Percentiles rank a stretch among this genome's conserved stretches.
phyloP scores from a whole-genome alignment of 140 eudicot genomes.

The Erigeron philadelphicus region DNA sequence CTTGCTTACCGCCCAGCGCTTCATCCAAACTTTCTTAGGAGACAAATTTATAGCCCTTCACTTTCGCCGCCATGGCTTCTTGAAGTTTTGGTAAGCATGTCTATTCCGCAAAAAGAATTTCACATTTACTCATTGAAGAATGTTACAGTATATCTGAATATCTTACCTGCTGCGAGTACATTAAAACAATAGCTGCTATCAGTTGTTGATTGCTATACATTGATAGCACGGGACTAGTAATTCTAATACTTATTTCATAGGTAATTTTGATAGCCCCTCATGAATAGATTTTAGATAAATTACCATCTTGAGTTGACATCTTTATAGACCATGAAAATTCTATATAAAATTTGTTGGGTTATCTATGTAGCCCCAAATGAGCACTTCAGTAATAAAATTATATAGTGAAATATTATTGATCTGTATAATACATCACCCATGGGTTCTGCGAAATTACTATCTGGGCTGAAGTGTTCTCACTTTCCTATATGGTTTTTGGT shows the following conservation, averaged over 20 bases:
- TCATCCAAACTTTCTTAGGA: conserved; percentile 84
- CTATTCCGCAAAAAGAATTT: neutral
- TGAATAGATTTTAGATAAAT: neutral
- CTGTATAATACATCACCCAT: neutral
- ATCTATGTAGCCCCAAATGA: neutral
- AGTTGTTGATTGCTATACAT: neutral
- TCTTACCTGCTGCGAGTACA: neutral
- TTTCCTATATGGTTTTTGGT: too few relatives aligned
- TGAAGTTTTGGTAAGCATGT: conserved; percentile 79
- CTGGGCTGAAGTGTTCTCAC: neutral
- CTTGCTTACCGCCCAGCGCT: conserved; percentile 84
- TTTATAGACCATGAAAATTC: neutral
- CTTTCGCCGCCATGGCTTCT: conserved; percentile 91
- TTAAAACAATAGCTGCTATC: neutral
- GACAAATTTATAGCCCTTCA: conserved; percentile 75
- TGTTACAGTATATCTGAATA: neutral
- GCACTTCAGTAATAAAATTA: neutral
- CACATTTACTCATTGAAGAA: neutral
- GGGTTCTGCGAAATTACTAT: neutral
- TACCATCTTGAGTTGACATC: neutral
- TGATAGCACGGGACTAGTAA: neutral
- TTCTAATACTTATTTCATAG: conserved; percentile 8
- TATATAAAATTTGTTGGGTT: neutral
- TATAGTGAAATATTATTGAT: neutral
- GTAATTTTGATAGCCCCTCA: neutral